Evolutionary conservation across 1,139 yeast species (phyloP).

Genomic region (Debaryomycetaceae sp.): DNA sequence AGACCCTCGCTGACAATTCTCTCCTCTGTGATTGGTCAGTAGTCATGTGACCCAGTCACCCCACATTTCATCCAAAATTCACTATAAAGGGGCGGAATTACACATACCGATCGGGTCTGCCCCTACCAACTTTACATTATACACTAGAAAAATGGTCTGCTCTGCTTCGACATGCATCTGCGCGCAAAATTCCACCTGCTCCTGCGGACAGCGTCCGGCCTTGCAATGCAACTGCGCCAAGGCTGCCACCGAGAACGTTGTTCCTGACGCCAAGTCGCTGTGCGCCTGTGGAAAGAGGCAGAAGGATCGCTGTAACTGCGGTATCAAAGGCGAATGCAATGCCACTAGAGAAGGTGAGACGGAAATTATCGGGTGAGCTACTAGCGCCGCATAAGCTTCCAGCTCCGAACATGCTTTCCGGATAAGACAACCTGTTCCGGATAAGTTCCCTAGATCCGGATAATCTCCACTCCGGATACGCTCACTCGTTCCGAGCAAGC

Average conservation of each 20-base stretch:
- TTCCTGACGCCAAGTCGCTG: slow-evolving; percentile 23
- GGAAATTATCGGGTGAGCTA: slow-evolving; percentile 25
- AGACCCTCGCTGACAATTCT: slow-evolving; percentile 3
- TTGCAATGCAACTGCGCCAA: slow-evolving; percentile 34
- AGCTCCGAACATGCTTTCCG: no score
- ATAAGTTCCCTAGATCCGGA: no score
- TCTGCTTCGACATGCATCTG: slow-evolving; percentile 36
- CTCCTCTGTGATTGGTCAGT: slow-evolving; percentile 3
- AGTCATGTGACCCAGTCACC: slow-evolving; percentile 2
- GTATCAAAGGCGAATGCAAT: slow-evolving; percentile 26
- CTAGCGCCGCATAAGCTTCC: no score
- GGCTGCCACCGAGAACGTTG: slow-evolving; percentile 30
- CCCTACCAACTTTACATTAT: slow-evolving; percentile 1
- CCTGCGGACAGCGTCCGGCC: slow-evolving; percentile 40
- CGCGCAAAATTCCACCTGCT: slow-evolving; percentile 39
- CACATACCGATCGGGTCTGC: slow-evolving; percentile 1
- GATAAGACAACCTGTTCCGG: no score
- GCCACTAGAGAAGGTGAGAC: slow-evolving; percentile 37
- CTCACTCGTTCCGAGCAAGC: no score
- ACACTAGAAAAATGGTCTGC: slow-evolving; percentile 23
- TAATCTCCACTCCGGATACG: no score
- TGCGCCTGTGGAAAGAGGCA: slow-evolving; percentile 40
- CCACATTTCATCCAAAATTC: slow-evolving; percentile 1
- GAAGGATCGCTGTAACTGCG: slow-evolving; percentile 34
- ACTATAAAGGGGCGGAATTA: slow-evolving; percentile 2